phyloP scores from a whole-genome alignment of 1,284 basidiomycete species.

The Cerrena zonata region DNA sequence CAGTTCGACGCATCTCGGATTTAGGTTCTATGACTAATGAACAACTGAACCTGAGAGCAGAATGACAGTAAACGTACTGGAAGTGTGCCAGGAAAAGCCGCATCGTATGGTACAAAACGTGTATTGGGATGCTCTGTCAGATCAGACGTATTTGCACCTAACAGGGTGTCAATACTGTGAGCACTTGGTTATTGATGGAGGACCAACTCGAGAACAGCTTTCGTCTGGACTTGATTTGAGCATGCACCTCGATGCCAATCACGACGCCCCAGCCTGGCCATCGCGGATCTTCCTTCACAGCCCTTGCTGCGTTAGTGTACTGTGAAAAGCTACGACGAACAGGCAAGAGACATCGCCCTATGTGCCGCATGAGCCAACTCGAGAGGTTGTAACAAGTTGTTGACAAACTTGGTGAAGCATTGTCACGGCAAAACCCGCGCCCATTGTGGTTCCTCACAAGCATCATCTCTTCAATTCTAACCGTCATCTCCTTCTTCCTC shows the following conservation, averaged over 20 bases:
- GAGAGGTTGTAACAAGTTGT: background rate
- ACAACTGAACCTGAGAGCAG: slow-evolving; percentile 5
- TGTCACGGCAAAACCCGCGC: slow-evolving; percentile 8
- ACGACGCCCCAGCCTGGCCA: slow-evolving; percentile 79
- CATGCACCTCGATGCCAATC: slow-evolving; percentile 93
- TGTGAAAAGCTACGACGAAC: slow-evolving; percentile 6
- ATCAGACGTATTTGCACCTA: slow-evolving; percentile 40
- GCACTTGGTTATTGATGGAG: background rate
- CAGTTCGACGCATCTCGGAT: slow-evolving; percentile 75
- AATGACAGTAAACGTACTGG: slow-evolving; percentile 53
- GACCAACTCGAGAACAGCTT: slow-evolving; percentile 87
- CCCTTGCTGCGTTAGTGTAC: slow-evolving; percentile 16
- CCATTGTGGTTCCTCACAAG: background rate
- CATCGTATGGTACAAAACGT: slow-evolving; percentile 80
- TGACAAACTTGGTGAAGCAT: background rate
- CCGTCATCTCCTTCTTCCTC: slow-evolving; percentile 3
- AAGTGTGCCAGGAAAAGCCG: slow-evolving; percentile 87
- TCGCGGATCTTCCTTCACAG: slow-evolving; percentile 26
- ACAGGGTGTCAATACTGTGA: background rate
- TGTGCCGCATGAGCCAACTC: slow-evolving; percentile 19
- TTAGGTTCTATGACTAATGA: slow-evolving; percentile 52
- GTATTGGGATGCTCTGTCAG: slow-evolving; percentile 60
- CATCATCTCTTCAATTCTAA: background rate
- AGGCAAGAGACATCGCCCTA: slow-evolving; percentile 14
- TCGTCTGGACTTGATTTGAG: slow-evolving; percentile 80